These are phyloP conservation scores for Epichloe sibirici DNA, from an alignment of 2,329 filamentous ascomycete genomes.

Conservation along the genomic window DNA sequence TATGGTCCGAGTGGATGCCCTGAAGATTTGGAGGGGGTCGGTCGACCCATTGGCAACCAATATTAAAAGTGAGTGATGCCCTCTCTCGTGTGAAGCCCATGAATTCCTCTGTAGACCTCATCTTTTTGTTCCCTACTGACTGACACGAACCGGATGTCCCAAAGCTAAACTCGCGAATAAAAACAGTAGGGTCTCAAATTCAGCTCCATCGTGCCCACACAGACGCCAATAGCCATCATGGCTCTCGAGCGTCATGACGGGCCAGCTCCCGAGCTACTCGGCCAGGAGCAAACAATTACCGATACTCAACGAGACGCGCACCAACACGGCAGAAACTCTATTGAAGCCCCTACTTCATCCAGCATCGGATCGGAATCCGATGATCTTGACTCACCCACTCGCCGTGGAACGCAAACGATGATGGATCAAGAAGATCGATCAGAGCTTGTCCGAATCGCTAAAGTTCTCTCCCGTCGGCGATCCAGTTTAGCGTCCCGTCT, in stretches of 20 bases:
- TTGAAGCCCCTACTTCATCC: neutral
- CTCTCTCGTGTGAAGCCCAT: neutral
- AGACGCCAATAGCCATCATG: neutral
- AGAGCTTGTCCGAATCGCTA: conserved; percentile 28
- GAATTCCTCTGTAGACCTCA: neutral
- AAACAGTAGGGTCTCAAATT: neutral
- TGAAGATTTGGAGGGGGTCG: neutral
- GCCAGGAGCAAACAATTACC: neutral
- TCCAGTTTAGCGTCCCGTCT: conserved; percentile 13
- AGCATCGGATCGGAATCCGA: neutral
- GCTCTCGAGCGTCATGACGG: neutral
- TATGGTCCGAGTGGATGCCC: too few relatives aligned
- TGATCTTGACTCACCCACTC: conserved; percentile 4
- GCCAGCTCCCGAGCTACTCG: neutral
- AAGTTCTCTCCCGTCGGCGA: conserved; percentile 24
- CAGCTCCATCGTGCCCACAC: neutral
- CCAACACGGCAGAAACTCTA: neutral
- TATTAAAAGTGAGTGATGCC: neutral
- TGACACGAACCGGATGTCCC: neutral
- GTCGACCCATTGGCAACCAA: neutral
- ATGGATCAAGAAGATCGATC: conserved; percentile 22
- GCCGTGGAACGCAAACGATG: conserved; percentile 7
- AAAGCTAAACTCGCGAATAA: too few relatives aligned
- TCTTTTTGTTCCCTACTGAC: neutral
- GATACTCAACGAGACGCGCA: neutral